Conservation (phyloP, 2,329 filamentous ascomycete species). For the Neofusicoccum umdonicola region DNA sequence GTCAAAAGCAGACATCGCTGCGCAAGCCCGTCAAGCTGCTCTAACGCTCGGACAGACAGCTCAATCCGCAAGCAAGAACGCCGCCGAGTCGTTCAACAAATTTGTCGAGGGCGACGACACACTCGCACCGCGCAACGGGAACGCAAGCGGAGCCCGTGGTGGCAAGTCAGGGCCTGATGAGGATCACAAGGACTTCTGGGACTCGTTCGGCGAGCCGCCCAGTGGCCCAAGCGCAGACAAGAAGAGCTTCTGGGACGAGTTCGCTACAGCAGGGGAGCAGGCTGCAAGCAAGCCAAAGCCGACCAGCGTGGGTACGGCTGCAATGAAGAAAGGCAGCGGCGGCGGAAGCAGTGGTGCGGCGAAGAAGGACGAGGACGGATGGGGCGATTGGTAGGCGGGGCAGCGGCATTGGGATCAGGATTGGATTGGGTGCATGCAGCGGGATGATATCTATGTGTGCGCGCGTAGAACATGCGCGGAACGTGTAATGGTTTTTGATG, state of each 20-base stretch:
- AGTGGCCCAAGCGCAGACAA: slow-evolving; percentile 46
- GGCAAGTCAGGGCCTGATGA: slow-evolving; percentile 13
- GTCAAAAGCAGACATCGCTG: slow-evolving; percentile 61
- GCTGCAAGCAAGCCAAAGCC: slow-evolving; percentile 37
- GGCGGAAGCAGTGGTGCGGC: slow-evolving; percentile 25
- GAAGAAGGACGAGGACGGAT: slow-evolving; percentile 56
- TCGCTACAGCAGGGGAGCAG: slow-evolving; percentile 34
- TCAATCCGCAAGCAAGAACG: slow-evolving; percentile 65
- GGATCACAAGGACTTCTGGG: slow-evolving; percentile 84
- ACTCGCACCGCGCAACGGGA: slow-evolving; percentile 12
- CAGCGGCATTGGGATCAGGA: slow-evolving; percentile 4
- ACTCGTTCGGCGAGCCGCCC: slow-evolving; percentile 74
- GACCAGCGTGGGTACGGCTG: slow-evolving; percentile 61
- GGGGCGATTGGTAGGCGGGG: slow-evolving; percentile 52
- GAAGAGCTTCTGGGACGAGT: slow-evolving; percentile 56
- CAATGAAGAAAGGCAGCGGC: slow-evolving; percentile 54
- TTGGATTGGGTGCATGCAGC: slow-evolving; percentile 14
- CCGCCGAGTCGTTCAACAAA: slow-evolving; percentile 75
- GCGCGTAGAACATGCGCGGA: background rate
- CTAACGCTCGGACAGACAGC: slow-evolving; percentile 59
- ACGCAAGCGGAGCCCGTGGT: slow-evolving; percentile 23
- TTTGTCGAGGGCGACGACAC: slow-evolving; percentile 76
- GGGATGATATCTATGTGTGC: background rate
- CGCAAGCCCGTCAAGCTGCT: slow-evolving; percentile 60
- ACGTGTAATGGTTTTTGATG: background rate